Percentiles rank a stretch among this genome's conserved stretches.
Evolutionary conservation across 139 green algal genomes (phyloP).

Genomic region (Tetraselmis chui): DNA sequence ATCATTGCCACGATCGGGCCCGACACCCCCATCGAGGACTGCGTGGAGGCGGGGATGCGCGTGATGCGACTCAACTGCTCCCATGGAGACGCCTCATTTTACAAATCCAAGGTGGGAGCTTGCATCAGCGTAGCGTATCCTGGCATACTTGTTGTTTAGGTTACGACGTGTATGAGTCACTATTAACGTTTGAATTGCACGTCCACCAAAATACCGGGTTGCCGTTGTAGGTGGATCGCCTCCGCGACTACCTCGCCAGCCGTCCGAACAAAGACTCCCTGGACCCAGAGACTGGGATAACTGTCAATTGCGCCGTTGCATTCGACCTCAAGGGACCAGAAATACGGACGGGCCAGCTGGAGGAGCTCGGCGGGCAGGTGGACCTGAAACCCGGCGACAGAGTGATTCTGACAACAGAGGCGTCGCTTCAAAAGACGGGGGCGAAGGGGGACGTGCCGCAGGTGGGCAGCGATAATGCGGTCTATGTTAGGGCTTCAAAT

Average conservation of each 20-base stretch:
- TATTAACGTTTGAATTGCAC: too few relatives aligned
- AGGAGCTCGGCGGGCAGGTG: background rate
- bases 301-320: slow-evolving; percentile 5
- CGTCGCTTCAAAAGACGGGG: background rate
- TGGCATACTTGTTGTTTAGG: too few relatives aligned
- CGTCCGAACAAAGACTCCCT: background rate
- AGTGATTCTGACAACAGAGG: background rate
- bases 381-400: background rate
- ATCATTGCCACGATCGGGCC: slow-evolving; percentile 5
- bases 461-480: too few relatives aligned
- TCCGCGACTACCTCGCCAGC: background rate
- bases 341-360: slow-evolving; percentile 9
- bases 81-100: slow-evolving; percentile 5
- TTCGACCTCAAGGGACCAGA: slow-evolving; percentile 17
- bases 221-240: background rate
- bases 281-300: background rate
- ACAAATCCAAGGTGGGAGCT: background rate
- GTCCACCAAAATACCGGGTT: background rate
- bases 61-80: slow-evolving; percentile 15
- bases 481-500: too few relatives aligned
- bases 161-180: too few relatives aligned
- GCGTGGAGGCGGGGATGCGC: slow-evolving; percentile 10
- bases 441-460: background rate
- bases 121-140: too few relatives aligned
- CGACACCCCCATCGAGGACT: background rate